Conservation (phyloP, 176 grass and related monocot species). For the Musa acuminata region DNA sequence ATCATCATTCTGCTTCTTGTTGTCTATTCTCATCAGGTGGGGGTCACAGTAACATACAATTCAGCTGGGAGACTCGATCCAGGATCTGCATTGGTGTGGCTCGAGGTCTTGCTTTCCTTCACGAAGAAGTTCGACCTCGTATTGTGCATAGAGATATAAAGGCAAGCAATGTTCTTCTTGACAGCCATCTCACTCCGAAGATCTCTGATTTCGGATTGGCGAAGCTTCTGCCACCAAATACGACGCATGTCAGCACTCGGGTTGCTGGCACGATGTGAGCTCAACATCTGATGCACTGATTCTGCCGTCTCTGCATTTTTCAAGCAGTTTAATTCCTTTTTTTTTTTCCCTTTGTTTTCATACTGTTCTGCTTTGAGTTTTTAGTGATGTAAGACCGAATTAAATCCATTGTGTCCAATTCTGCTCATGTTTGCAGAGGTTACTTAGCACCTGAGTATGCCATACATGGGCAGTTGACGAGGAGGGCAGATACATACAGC, state of each 20-base stretch:
- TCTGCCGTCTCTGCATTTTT: not conserved
- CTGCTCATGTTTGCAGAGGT: not conserved
- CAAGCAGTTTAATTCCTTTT: no score
- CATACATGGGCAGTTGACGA: not conserved
- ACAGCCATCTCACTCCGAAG: conserved; percentile 1
- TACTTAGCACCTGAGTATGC: conserved; percentile 9
- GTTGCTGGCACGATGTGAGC: conserved; percentile 4
- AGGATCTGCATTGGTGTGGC: not conserved
- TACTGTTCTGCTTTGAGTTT: not conserved
- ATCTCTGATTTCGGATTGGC: conserved; percentile 6
- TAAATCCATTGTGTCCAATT: not conserved
- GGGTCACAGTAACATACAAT: not conserved
- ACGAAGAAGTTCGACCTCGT: not conserved
- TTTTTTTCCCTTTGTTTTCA: not conserved
- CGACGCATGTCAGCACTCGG: not conserved
- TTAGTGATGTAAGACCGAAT: not conserved
- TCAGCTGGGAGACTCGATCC: conserved; percentile 1
- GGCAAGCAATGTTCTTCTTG: conserved; percentile 4
- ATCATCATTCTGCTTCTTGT: no score
- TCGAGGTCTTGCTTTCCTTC: conserved; percentile 3
- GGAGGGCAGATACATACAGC: conserved; percentile 1
- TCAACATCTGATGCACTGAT: not conserved
- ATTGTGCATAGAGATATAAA: conserved; percentile 5
- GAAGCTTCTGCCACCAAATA: not conserved
- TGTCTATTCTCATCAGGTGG: not conserved